Evolutionary conservation across 306 rosid genomes (phyloP), one percentile per base, ranked within the genome.

Genomic region (Potentilla sterilis): DNA sequence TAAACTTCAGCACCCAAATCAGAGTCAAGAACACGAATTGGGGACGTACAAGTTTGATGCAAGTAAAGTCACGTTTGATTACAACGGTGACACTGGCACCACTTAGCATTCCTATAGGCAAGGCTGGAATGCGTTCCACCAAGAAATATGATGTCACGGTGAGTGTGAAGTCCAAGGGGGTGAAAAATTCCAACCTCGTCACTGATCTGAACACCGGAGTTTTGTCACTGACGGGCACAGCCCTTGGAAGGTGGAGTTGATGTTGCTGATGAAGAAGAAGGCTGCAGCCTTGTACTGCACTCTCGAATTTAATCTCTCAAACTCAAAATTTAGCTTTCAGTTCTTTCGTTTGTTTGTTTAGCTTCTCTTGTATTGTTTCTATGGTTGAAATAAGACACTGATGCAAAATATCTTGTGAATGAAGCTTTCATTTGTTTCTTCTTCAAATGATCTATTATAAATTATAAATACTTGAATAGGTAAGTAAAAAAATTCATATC

Each of bases 41-140:
- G 34, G 82, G 82, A 8, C 67, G 5, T 78, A 72, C 59, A 78
- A 78, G 67, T 78, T 62, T 49, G 73, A 78, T 15, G 65, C 47
- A 35, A 42, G 72, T 64, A 51, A 18, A 1, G 48, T 12, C 7
- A n/a, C 8, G 38, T 59, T 74, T 35, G 1, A 2, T 18, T 43
- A 28, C 57, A 5, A 5, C 5, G 69, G 21, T 3, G 11, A 10
- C 42, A 43, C 69, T 73, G 22, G 77, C 69, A 22, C 43, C 24
- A 59, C 38, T 73, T 9, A 16, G 32, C 6, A 10, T 43, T 43
- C 69, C 77, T 24, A 43, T 58, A 65, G 49, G 69, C 57, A 73
- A 59, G 57, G 77, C 19, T 2, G 77, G 38, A 59, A 43, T n/a
- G n/a, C n/a, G n/a, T n/a, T n/a, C n/a, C n/a, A n/a, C n/a, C n/a